Evolutionary conservation across 1,284 basidiomycete genomes (phyloP), one percentile per base, ranked within the genome.

Genomic region (Ustilago cynodontis): DNA sequence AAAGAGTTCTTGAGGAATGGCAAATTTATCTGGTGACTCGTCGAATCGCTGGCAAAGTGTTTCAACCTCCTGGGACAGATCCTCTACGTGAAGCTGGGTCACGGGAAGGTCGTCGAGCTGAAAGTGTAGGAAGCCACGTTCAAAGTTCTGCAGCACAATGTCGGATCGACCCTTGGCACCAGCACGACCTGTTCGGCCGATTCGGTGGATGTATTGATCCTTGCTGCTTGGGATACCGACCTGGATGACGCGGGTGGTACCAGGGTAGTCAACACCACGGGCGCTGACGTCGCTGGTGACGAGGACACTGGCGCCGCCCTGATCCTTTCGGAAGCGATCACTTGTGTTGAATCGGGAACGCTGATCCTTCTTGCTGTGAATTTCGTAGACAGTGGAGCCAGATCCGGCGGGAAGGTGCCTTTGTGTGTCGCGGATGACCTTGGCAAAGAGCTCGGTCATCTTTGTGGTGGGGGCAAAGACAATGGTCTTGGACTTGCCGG

Each of bases 161-260:
- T 99, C 96, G 8, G 92, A 94, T 64, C 94, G 91, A 0, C 93
- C 93, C 26, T 87, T 86, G 41, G 89, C 89, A 26, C 88, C 88
- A 2, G 91, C 93, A 80, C 95, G 91, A 22, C 94, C 95, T 0
- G 96, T 97, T 69, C 95, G 90, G 2, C 95, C 94, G 53, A 98
- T 91, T 71, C 96, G 92, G 84, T 98, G 95, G 57, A 96, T 89
- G 86, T 99, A 99, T 80, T 93, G 90, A 52, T 95, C 92, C 11
- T 90, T 86, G 6, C 86, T 88, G 8, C 87, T 85, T 0, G 96
- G 94, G 5, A 93, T 88, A 65, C 96, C 94, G 62, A 99, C 88
- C 86, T 98, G 96, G 79, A 99, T 94, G 62, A 98, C 93, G 29
- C 95, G 91, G 0, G 94, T 95, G 24, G 97, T 94, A 26, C 91